Conservation (phyloP, 352 stramenopile species). For the Globisporangium nagaii region DNA sequence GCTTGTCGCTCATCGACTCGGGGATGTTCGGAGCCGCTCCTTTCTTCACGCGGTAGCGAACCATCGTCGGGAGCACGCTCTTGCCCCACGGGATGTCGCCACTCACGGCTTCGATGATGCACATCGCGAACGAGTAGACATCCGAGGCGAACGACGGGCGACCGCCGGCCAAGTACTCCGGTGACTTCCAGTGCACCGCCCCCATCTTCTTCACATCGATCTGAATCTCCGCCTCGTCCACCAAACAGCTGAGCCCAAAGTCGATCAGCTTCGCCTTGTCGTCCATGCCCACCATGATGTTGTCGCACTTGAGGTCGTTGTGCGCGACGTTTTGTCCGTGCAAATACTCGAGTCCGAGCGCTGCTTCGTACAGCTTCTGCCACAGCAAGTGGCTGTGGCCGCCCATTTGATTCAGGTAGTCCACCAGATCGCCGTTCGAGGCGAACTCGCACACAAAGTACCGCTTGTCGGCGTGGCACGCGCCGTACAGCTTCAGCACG, state of each 20-base stretch:
- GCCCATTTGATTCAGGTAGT: slow-evolving; percentile 11
- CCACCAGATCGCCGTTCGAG: slow-evolving; percentile 16
- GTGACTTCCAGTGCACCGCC: neutral
- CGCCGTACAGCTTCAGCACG: slow-evolving; percentile 28
- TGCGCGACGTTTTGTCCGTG: slow-evolving; percentile 17
- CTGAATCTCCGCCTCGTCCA: slow-evolving; percentile 1
- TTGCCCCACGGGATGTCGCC: neutral
- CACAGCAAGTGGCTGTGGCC: slow-evolving; percentile 7
- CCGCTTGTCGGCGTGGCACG: slow-evolving; percentile 23
- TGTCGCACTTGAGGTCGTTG: slow-evolving; percentile 20
- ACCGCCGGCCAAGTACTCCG: neutral
- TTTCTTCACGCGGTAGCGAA: neutral
- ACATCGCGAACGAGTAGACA: slow-evolving; percentile 1
- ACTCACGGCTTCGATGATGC: neutral
- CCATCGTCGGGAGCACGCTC: too few species aligned
- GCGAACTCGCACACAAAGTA: slow-evolving; percentile 33
- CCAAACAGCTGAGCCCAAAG: slow-evolving; percentile 13
- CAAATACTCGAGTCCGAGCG: slow-evolving; percentile 14
- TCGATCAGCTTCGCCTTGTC: slow-evolving; percentile 18
- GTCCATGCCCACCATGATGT: slow-evolving; percentile 17
- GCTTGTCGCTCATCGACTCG: neutral
- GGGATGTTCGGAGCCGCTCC: neutral
- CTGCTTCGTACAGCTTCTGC: slow-evolving; percentile 18
- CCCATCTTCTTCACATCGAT: neutral
- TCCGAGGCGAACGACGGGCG: slow-evolving; percentile 2